Conservation (phyloP, 257 asterid genomes). For the Lithospermum erythrorhizon region DNA sequence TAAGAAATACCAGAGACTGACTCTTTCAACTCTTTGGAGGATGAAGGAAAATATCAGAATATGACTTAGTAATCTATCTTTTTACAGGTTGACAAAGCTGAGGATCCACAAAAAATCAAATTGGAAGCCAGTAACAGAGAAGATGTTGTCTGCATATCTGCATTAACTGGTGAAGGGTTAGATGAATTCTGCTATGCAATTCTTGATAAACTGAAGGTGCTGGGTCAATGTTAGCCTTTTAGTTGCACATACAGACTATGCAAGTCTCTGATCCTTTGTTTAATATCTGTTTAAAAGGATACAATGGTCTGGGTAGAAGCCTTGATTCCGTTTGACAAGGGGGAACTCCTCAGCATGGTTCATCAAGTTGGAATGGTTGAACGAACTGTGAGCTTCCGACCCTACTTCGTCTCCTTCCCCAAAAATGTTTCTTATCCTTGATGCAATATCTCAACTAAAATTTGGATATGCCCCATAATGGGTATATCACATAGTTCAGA, state of each 20-base stretch:
- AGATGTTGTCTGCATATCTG: slow-evolving; percentile 78
- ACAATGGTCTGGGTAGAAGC: slow-evolving; percentile 98
- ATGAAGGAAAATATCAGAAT: neutral
- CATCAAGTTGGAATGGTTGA: slow-evolving; percentile 95
- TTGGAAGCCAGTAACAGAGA: slow-evolving; percentile 46
- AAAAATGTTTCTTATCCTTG: neutral
- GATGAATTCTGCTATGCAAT: slow-evolving; percentile 82
- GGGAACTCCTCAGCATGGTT: slow-evolving; percentile 78
- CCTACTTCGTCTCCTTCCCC: neutral
- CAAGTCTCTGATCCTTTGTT: neutral
- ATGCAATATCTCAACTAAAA: neutral
- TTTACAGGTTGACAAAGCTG: slow-evolving; percentile 73
- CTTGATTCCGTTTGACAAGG: slow-evolving; percentile 85
- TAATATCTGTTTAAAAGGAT: slow-evolving; percentile 37
- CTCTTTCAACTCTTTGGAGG: neutral
- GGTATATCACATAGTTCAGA: neutral
- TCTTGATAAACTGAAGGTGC: slow-evolving; percentile 79
- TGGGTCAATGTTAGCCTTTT: slow-evolving; percentile 6
- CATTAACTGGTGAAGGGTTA: slow-evolving; percentile 89
- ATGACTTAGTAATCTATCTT: slow-evolving; percentile 14
- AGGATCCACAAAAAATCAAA: slow-evolving; percentile 48
- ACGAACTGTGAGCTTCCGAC: slow-evolving; percentile 40
- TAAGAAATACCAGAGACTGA: neutral
- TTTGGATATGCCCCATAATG: neutral
- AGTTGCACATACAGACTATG: neutral